Base-by-base conservation (phyloP, 805 yeast species). In the Barnettozyma vustinii region DNA sequence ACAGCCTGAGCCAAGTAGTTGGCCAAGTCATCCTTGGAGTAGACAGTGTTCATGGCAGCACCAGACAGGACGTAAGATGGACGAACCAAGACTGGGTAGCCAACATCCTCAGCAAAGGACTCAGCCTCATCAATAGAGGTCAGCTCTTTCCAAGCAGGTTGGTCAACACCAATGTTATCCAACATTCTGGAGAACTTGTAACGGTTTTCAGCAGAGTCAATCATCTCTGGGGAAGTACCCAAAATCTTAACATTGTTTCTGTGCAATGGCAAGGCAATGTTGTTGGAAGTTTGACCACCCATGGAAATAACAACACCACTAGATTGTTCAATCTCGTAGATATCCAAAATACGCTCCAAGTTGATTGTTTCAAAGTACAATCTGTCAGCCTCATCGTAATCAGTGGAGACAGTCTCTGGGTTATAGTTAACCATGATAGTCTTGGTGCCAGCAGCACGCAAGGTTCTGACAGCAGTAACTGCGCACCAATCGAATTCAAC, bases 401-500 rank as follows among this genome's bases (percentile, higher is more conserved):
- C 99, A 47, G 99, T 92, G n/a, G 96, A 87, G 19, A 92, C 99
- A 33, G 99, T 92, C 73, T 92, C 99, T 37, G 99, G 99, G 73
- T 92, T 92, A 74, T 94, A 92, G 75, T 92, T 92, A 63, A 92
- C 82, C 97, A 94, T 94, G 64, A 94, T 84, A 39, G 98, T 92
- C 75, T 90, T 92, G 64, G 79, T 75, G 51, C 91, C 89, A 66
- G 81, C 79, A 58, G 85, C 85, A 62, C 99, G 82, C 65, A 92
- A 76, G 37, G 98, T 89, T 72, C 98, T 83, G 55, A 90, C 94
- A 42, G 98, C 94, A 56, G 96, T 81, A 51, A 92, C 99, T 42
- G 98, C 98, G 81, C 99, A 92, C 97, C 98, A 92, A 73, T 92
- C 99, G 66, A 92, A 92, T 72, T 92, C 99, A 53, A 92, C 99